These are phyloP conservation scores for Rosa lucieae DNA, from an alignment of 306 rosid species.

Conservation along the genomic window DNA sequence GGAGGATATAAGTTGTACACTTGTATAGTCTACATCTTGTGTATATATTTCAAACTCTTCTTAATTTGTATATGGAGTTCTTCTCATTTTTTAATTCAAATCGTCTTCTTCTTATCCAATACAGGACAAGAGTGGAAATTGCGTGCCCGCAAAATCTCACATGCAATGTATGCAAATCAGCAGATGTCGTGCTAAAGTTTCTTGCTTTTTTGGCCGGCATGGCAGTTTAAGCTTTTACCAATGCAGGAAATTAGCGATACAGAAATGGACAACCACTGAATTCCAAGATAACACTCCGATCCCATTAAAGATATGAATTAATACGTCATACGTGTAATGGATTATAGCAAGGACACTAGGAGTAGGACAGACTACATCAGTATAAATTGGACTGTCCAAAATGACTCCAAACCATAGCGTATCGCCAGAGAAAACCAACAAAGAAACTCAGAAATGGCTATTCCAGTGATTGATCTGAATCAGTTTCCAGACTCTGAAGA, in stretches of 20 bases:
- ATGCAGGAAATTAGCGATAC: not conserved
- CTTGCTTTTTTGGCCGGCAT: not conserved
- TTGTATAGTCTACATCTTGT: constrained; percentile 8
- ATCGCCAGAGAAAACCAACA: not conserved
- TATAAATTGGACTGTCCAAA: not conserved
- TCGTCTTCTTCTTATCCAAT: not conserved
- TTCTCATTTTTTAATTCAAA: not conserved
- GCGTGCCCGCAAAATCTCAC: not conserved
- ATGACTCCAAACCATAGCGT: not conserved
- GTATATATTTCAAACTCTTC: not conserved
- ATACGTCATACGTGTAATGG: too few relatives aligned
- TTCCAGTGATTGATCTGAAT: constrained; percentile 49
- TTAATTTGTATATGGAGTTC: constrained; percentile 11
- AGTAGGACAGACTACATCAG: not conserved
- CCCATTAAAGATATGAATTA: not conserved
- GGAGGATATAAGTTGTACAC: constrained; percentile 19
- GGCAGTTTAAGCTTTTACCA: not conserved
- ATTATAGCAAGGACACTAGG: too few relatives aligned
- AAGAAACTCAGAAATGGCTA: not conserved
- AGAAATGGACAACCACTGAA: not conserved
- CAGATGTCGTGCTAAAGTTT: not conserved
- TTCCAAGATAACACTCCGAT: not conserved
- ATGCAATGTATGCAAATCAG: not conserved
- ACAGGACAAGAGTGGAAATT: not conserved
- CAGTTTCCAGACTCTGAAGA: constrained; percentile 25